A percentile compares a stretch with the other conserved stretches of the same genome.
phyloP scores from a whole-genome alignment of 257 asterid genomes.

The Scutellaria baicalensis region DNA sequence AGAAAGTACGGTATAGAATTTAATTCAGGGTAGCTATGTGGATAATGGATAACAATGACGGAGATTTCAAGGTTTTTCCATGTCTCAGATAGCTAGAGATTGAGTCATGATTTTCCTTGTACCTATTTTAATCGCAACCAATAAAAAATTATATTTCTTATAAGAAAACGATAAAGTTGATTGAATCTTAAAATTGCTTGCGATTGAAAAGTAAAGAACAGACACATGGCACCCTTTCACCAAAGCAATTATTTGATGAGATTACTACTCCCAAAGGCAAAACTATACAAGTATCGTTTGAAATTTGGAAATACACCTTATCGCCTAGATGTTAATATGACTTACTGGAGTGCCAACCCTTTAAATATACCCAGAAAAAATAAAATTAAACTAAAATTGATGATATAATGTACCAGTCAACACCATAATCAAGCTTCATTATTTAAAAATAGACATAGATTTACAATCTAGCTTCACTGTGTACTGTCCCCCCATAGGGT shows the following conservation, averaged over 20 bases:
- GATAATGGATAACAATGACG: no score
- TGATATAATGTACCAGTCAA: neutral
- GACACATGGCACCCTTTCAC: neutral
- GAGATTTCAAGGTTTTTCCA: no score
- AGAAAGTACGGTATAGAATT: no score
- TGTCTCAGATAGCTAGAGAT: no score
- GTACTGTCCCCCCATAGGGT: no score
- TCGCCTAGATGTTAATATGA: neutral
- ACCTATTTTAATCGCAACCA: no score
- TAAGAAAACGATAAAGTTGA: neutral
- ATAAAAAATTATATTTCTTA: no score
- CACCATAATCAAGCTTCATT: slow-evolving; percentile 1
- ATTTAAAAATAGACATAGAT: neutral
- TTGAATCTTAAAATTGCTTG: neutral
- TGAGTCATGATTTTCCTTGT: no score
- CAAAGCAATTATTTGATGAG: neutral
- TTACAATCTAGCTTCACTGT: no score
- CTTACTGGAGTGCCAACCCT: neutral
- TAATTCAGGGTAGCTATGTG: no score
- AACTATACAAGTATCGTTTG: neutral
- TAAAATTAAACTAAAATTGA: neutral
- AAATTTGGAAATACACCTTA: neutral
- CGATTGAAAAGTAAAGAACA: neutral
- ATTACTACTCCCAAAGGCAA: neutral
- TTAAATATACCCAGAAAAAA: neutral